Percentiles rank a stretch among this genome's conserved stretches.
Conservation (phyloP, 2,329 filamentous ascomycete species). For the Botrytis pseudocinerea region DNA sequence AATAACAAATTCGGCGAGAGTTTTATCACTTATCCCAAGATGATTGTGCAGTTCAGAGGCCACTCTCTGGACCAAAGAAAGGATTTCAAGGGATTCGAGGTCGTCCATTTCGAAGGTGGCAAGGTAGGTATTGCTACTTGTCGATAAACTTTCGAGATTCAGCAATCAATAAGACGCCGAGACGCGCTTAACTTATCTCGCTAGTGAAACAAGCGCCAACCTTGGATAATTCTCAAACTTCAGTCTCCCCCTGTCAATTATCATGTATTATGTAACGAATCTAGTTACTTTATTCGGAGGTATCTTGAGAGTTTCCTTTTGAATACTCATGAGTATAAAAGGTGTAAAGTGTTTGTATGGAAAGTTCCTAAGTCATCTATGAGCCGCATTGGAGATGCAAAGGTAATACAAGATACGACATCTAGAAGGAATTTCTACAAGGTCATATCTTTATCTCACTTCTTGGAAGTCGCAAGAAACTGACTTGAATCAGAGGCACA, state of each 20-base stretch:
- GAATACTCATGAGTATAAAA: no score
- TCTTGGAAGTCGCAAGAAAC: neutral
- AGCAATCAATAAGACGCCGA: neutral
- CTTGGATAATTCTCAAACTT: neutral
- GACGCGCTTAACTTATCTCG: conserved; percentile 13
- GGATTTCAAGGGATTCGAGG: conserved; percentile 83
- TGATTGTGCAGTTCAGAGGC: conserved; percentile 94
- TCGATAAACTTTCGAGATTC: conserved; percentile 6
- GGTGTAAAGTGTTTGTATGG: neutral
- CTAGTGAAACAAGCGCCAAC: neutral
- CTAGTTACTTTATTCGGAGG: neutral
- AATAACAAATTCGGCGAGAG: conserved; percentile 94
- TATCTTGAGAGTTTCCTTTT: neutral
- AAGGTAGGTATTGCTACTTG: conserved; percentile 10
- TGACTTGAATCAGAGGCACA: fast-evolving
- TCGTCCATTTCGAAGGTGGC: conserved; percentile 50
- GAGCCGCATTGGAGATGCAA: neutral
- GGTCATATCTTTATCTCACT: no score
- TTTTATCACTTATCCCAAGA: conserved; percentile 88
- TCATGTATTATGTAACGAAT: neutral
- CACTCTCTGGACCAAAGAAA: conserved; percentile 93
- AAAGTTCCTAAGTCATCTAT: neutral
- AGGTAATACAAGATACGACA: neutral
- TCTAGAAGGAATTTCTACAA: neutral
- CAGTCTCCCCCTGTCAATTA: neutral